These are phyloP conservation scores for Sporothrix inflata DNA, from an alignment of 2,329 filamentous ascomycete genomes.

Conservation along the genomic window DNA sequence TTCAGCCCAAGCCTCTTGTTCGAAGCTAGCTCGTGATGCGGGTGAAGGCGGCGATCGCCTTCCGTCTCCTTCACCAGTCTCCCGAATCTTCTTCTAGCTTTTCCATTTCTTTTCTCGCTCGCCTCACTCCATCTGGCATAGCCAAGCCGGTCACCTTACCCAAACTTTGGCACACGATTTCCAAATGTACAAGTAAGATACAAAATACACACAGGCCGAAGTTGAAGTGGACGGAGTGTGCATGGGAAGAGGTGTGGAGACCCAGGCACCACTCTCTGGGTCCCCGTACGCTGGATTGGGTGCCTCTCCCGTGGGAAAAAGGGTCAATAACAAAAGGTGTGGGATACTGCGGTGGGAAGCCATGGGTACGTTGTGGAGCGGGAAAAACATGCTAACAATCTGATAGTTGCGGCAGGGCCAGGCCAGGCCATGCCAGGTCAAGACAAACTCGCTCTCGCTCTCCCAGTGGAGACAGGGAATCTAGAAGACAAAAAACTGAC, in stretches of 20 bases:
- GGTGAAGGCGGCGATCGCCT: neutral
- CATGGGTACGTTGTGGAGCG: neutral
- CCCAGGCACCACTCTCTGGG: neutral
- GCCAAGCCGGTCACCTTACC: conserved; percentile 8
- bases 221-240: neutral
- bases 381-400: neutral
- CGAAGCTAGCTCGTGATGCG: neutral
- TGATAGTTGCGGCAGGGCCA: neutral
- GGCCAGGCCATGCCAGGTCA: neutral
- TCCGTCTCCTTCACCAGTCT: neutral
- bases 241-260: neutral
- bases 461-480: neutral
- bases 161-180: neutral
- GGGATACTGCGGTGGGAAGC: neutral
- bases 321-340: neutral
- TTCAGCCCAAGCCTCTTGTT: neutral
- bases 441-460: neutral
- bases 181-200: conserved; percentile 2
- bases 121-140: neutral
- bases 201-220: too few relatives aligned
- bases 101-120: neutral
- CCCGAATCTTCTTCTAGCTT: neutral
- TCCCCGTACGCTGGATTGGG: conserved; percentile 17
- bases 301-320: neutral
- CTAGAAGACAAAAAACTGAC: neutral